Base-by-base conservation (phyloP, 2,329 filamentous ascomycete species). In the Colletotrichum euphorbiae region DNA sequence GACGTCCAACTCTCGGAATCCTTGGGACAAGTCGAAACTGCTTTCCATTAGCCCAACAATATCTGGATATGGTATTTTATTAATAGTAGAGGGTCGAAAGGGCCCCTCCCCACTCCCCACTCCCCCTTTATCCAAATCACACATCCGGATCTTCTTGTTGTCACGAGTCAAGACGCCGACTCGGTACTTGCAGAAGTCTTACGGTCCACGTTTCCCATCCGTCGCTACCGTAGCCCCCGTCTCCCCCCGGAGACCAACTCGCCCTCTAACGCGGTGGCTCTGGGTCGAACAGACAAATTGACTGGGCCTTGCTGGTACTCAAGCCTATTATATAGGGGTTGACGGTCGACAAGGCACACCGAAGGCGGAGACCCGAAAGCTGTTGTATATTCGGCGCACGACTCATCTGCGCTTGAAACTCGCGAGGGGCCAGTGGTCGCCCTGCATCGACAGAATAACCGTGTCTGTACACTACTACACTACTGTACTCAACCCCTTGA, bases 381-480 rank as follows among this genome's bases (percentile, higher is more conserved):
- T 38, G 13, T 33, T 59, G 46, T 68, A 58, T 59, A 68, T 65
- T 21, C 40, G 48, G 46, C 40, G 65, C 65, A 58, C 24, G 45
- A 54, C 33, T 68, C 65, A 68, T 55, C 65, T 68, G 61, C 61
- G 38, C 38, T 68, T 40, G 54, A 65, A 65, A 65, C 52, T 40
- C 52, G 11, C 11, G 11, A 15, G 60, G 38, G 45, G 46, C 38
- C 31, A 28, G n/a, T 19, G 15, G 28, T 36, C 31, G 50, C 50
- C 31, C 31, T 54, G 31, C n/a, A 38, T 52, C 50, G 28, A 54
- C 28, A 54, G 50, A 52, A 52, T 31, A 11, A 31, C 50, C 21
- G 21, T 28, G 7, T 8, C 7, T 45, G n/a, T 45, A 45, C 15
- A n/a, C 15, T 13, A 15, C 40, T 43, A n/a, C 4, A 4, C n/a